Evolutionary conservation across 768 basidiomycete genomes (phyloP).

Genomic region (Cytidiella melzeri): DNA sequence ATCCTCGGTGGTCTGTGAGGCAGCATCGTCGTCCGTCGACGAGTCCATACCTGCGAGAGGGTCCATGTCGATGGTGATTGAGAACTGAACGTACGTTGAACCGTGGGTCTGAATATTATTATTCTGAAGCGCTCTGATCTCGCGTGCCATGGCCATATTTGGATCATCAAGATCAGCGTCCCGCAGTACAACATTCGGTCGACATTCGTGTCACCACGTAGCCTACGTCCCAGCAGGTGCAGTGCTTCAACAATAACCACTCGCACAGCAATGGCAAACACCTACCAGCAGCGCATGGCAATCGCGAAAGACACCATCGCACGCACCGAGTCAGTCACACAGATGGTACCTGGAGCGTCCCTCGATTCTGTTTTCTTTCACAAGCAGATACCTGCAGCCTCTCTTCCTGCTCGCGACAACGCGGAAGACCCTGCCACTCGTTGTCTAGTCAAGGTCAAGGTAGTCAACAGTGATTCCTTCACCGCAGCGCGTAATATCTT

Average conservation of each 20-base stretch:
- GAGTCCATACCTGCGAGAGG: conserved; percentile 29
- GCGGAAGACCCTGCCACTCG: background rate
- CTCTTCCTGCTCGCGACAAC: background rate
- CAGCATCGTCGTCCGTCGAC: conserved; percentile 53
- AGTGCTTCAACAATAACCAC: too few relatives aligned
- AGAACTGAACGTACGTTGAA: background rate
- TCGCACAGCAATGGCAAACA: background rate
- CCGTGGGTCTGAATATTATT: background rate
- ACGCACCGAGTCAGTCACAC: background rate
- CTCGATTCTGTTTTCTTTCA: background rate
- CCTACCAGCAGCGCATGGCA: background rate
- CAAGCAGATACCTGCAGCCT: background rate
- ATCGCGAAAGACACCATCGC: background rate
- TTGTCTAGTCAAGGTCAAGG: background rate
- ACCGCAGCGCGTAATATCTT: conserved; percentile 29
- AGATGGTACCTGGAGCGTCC: background rate
- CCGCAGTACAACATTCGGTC: too few relatives aligned
- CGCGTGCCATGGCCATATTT: too few relatives aligned
- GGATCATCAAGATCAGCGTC: too few relatives aligned
- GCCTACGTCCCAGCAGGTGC: too few relatives aligned
- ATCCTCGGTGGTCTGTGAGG: conserved; percentile 82
- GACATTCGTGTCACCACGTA: too few relatives aligned
- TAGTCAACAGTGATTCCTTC: conserved; percentile 32
- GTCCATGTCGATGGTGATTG: conserved; percentile 5
- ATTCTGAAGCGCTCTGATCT: too few relatives aligned